These are phyloP conservation scores for Alternaria incomplexa DNA, from an alignment of 2,329 filamentous ascomycete genomes.

Conservation along the genomic window DNA sequence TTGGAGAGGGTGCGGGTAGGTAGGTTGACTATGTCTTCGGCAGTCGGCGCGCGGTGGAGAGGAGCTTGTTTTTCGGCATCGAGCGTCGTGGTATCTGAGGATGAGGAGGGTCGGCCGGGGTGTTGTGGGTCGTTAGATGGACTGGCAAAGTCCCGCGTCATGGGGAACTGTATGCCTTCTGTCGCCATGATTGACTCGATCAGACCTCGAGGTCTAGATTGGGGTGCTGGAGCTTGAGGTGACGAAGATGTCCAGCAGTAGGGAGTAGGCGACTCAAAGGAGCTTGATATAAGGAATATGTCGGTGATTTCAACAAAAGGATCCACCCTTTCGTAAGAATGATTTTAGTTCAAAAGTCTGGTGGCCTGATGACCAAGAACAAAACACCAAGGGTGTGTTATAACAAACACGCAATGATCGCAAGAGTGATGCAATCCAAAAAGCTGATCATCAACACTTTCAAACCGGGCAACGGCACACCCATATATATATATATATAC, in stretches of 20 bases:
- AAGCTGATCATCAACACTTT: neutral
- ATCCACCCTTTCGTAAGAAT: neutral
- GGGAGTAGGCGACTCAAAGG: neutral
- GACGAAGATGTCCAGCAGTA: neutral
- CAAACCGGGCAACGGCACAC: neutral
- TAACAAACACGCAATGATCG: neutral
- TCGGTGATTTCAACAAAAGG: neutral
- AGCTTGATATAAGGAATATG: neutral
- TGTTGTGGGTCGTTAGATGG: neutral
- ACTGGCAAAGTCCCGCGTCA: conserved; percentile 20
- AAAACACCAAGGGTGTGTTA: neutral
- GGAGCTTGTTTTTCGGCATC: conserved; percentile 15
- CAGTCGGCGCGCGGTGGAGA: conserved; percentile 29
- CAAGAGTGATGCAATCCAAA: neutral
- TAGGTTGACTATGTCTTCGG: conserved; percentile 61
- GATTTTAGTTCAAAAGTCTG: neutral
- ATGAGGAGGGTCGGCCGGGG: conserved; percentile 18
- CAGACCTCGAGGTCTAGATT: neutral
- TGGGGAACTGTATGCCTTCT: conserved; percentile 17
- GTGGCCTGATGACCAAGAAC: neutral
- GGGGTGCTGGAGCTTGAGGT: no score
- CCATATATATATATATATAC: neutral
- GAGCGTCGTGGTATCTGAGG: conserved; percentile 14
- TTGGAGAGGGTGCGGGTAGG: conserved; percentile 69
- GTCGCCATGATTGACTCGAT: conserved; percentile 15